phyloP scores from a whole-genome alignment of 495 filamentous ascomycete species.

The Aspergillus carlsbadensis region DNA sequence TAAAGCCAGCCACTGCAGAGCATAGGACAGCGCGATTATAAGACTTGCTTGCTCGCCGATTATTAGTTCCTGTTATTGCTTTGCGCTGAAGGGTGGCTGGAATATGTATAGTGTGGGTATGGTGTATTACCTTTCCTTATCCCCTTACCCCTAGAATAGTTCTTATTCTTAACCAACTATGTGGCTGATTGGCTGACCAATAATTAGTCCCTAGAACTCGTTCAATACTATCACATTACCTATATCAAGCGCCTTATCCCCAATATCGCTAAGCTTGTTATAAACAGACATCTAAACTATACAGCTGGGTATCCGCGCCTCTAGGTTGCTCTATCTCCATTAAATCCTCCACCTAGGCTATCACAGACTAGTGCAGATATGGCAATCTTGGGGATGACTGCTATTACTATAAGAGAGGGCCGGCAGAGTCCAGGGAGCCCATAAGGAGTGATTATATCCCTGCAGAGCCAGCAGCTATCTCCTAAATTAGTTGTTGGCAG shows the following conservation, averaged over 20 bases:
- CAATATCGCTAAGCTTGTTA: conserved; percentile 5
- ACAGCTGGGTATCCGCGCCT: conserved; percentile 6
- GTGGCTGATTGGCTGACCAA: background rate
- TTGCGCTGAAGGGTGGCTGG: too few species aligned
- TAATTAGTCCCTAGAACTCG: conserved; percentile 5
- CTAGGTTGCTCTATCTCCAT: conserved; percentile 4
- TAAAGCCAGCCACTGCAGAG: conserved; percentile 6
- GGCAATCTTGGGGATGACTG: background rate
- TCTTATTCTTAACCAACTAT: too few species aligned
- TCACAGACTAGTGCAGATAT: conserved; percentile 5
- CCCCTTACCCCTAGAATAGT: too few species aligned
- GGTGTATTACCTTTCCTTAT: too few species aligned
- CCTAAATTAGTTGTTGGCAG: conserved; percentile 6
- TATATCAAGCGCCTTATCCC: conserved; percentile 7
- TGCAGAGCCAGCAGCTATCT: background rate
- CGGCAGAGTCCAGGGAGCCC: conserved; percentile 3
- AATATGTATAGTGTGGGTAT: background rate
- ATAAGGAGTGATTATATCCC: conserved; percentile 2
- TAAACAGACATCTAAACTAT: conserved; percentile 1
- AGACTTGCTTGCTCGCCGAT: background rate
- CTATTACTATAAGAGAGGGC: conserved; percentile 7
- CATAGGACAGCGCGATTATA: conserved; percentile 1
- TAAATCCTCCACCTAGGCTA: conserved; percentile 9
- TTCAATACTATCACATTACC: conserved; percentile 10
- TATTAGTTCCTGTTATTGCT: too few species aligned